Base-by-base conservation (phyloP, 2,329 filamentous ascomycete species). In the Aspergillus ibericus region DNA sequence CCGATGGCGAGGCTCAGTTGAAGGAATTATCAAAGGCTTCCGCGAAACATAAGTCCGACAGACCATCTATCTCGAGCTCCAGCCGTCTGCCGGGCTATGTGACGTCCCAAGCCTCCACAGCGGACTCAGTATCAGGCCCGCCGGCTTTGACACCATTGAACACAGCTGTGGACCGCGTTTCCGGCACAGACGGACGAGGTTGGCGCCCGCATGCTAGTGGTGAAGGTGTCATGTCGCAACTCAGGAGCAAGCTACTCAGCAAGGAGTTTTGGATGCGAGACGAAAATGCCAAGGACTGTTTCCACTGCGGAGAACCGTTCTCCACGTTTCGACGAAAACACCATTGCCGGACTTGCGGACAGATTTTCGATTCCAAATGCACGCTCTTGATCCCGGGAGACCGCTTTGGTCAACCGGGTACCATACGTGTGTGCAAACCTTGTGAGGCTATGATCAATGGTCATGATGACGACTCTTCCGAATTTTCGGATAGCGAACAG, bases 191-290 rank as follows among this genome's bases (percentile, higher is more conserved):
- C 48, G 62, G 61, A 25, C 60, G 64, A 10, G 54, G 62, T 25
- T 67, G 61, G 46, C 70, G 61, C 20, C 58, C 63, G 15, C 58
- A 67, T 44, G 50, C 54, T 25, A 58, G 62, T 12, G 55, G 61
- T 36, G 69, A 72, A 55, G 63, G 73, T 57, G 75, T 76, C 61
- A 71, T 83, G 55, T 78, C 79, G 51, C 88, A 90, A 66, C 89
- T 96, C 81, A 87, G 89, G 62, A 90, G 91, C 68, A 92, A 93
- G 70, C 88, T 99, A 7, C 79, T 98, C 47, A 96, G 91, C 72
- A 95, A 93, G 70, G 93, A 98, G 66, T 98, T 96, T 68, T 98
- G 93, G 95, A 99, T 99, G 95, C 91, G 92, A 59, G 95, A 99
- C 72, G 95, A 98, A 70, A 97, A 96, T 62, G 96, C 93, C 59